Conservation (phyloP, 768 basidiomycete species). For the Termitomyces sp. region DNA sequence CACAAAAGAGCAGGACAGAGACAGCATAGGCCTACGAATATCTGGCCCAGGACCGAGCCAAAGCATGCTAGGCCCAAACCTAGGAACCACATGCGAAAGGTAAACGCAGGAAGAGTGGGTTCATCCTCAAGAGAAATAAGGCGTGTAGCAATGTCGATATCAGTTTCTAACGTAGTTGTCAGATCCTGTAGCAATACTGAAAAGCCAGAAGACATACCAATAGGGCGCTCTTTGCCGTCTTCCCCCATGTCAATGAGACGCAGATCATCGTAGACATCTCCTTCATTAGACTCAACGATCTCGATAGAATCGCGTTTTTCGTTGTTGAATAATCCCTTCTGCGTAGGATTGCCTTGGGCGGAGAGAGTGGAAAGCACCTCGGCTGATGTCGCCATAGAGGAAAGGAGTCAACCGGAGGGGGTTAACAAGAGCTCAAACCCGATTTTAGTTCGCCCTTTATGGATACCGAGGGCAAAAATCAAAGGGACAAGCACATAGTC, state of each 20-base stretch:
- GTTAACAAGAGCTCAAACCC: background rate
- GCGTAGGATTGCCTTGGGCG: background rate
- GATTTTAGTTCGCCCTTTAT: background rate
- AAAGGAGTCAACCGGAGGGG: background rate
- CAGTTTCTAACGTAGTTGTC: conserved; percentile 24
- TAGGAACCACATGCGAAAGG: conserved; percentile 52
- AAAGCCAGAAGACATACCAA: conserved; percentile 23
- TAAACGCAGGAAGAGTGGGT: conserved; percentile 40
- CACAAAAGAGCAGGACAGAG: background rate
- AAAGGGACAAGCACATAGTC: background rate
- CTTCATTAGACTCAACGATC: conserved; percentile 5
- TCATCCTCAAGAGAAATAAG: conserved; percentile 51
- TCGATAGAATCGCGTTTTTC: conserved; percentile 4
- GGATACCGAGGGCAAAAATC: background rate
- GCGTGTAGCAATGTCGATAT: conserved; percentile 39
- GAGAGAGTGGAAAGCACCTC: background rate
- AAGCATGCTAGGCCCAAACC: conserved; percentile 51
- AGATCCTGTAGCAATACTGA: too few species aligned
- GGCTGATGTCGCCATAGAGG: background rate
- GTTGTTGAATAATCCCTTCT: background rate
- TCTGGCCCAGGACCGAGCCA: conserved; percentile 44
- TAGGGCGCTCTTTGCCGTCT: conserved; percentile 44
- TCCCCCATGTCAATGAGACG: conserved; percentile 37
- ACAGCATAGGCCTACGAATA: conserved; percentile 29
- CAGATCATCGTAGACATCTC: conserved; percentile 15